A percentile compares a stretch with the other conserved stretches of the same genome.
Conservation (phyloP, 2,329 filamentous ascomycete genomes). For the Periconia macrospinosa region DNA sequence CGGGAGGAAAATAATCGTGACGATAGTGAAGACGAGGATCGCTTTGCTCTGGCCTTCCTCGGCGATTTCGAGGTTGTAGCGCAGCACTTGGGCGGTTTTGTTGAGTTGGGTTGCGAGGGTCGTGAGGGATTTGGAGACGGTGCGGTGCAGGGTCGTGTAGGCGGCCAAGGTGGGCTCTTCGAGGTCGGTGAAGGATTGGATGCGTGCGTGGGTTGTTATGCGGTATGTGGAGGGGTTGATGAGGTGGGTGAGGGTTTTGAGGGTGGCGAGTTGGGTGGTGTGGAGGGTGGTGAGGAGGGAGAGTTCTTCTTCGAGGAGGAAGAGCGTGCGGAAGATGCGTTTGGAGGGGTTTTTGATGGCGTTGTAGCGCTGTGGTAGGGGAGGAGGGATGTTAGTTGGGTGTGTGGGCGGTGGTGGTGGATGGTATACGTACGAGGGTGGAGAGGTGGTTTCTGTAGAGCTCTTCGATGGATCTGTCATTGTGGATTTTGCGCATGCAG, state of each 20-base stretch:
- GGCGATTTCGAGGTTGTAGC: slow-evolving; percentile 5
- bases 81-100: slow-evolving; percentile 2
- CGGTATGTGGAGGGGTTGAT: slow-evolving; percentile 3
- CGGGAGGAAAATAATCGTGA: slow-evolving; percentile 12
- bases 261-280: not conserved
- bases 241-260: not conserved
- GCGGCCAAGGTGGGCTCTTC: not conserved
- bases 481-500: not conserved
- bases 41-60: slow-evolving; percentile 9
- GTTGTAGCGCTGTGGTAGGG: not conserved
- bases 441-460: slow-evolving; percentile 5
- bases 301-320: slow-evolving; percentile 6
- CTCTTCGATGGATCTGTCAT: not conserved
- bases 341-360: slow-evolving; percentile 8
- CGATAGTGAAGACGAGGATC: slow-evolving; percentile 13
- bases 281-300: not conserved
- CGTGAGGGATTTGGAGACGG: not conserved
- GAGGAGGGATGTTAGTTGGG: not conserved
- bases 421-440: slow-evolving; percentile 2
- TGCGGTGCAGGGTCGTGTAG: not conserved
- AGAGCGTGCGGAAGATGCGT: slow-evolving; percentile 4
- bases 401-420: not conserved
- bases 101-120: slow-evolving; percentile 3
- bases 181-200: not conserved
- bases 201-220: not conserved